Percentiles rank a stretch among this genome's conserved stretches.
phyloP scores from a whole-genome alignment of 148 eudicot genomes.

The Bassia scoparia region DNA sequence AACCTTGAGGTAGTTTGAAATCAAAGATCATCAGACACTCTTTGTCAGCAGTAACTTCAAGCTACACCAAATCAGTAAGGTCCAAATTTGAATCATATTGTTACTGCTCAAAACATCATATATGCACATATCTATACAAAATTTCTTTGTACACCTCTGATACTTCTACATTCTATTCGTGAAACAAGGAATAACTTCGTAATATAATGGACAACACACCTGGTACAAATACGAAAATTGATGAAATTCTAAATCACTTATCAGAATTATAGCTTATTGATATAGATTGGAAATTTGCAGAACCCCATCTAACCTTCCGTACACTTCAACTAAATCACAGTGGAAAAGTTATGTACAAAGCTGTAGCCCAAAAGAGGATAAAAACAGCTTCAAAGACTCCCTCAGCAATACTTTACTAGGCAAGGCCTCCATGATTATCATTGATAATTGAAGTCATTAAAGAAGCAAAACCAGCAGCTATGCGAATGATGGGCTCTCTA shows the following conservation, averaged over 20 bases:
- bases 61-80: no score
- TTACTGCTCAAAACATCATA: no score
- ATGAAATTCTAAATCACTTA: background rate
- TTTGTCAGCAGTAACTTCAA: no score
- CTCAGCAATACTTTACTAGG: conserved; percentile 2
- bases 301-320: conserved; percentile 5
- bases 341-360: conserved; percentile 29
- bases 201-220: background rate
- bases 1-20: no score
- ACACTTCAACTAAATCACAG: conserved; percentile 3
- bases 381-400: conserved; percentile 15
- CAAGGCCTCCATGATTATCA: background rate
- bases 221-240: background rate
- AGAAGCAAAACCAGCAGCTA: conserved; percentile 18
- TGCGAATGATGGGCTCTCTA: conserved; percentile 51
- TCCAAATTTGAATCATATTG: no score
- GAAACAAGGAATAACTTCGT: background rate
- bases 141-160: conserved; percentile 6
- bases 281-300: background rate
- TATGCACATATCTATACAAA: conserved; percentile 13
- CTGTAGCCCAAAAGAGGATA: conserved; percentile 10
- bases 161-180: background rate
- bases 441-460: background rate
- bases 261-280: background rate
- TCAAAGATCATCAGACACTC: no score